These are phyloP conservation scores for Arthrobotrys entomopaga DNA, from an alignment of 2,329 filamentous ascomycete species.

Conservation along the genomic window DNA sequence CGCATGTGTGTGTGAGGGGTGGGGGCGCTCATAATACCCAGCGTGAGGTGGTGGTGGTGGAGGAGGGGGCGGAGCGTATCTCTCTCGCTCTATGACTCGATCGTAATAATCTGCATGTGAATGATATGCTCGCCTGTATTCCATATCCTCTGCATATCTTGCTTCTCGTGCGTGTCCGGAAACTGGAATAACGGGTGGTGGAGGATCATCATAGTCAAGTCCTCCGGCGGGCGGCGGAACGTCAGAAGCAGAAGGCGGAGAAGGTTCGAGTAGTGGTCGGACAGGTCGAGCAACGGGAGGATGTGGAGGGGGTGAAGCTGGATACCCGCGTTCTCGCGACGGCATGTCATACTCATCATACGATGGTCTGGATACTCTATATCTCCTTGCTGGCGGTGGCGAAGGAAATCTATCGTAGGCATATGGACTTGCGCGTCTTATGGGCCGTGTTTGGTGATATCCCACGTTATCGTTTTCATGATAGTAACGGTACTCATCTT, in stretches of 20 bases:
- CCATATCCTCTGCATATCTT: constrained; percentile 31
- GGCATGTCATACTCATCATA: constrained; percentile 43
- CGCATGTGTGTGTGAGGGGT: constrained; percentile 6
- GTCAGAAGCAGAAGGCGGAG: constrained; percentile 1
- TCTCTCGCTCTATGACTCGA: constrained; percentile 35
- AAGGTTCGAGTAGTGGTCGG: constrained; percentile 10
- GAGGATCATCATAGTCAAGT: constrained; percentile 45
- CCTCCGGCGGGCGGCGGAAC: constrained; percentile 43
- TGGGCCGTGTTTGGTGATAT: constrained; percentile 31
- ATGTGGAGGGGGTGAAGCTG: constrained; percentile 11
- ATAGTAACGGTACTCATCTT: constrained; percentile 40
- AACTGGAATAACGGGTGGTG: constrained; percentile 27
- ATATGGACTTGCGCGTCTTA: constrained; percentile 21
- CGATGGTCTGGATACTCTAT: constrained; percentile 27
- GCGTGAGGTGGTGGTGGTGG: constrained; percentile 33
- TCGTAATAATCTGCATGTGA: constrained; percentile 37
- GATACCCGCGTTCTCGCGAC: constrained; percentile 32
- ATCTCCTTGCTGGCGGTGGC: constrained; percentile 31
- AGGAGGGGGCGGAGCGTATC: constrained; percentile 35
- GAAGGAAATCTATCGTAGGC: constrained; percentile 36
- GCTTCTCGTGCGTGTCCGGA: constrained; percentile 36
- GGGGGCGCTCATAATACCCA: constrained; percentile 39
- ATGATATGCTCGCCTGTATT: constrained; percentile 32
- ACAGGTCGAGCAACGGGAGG: constrained; percentile 11
- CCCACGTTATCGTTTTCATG: constrained; percentile 17